Percentiles rank a stretch among this genome's conserved stretches.
phyloP scores from a whole-genome alignment of 257 asterid species.

The Ajuga chamaepitys region DNA sequence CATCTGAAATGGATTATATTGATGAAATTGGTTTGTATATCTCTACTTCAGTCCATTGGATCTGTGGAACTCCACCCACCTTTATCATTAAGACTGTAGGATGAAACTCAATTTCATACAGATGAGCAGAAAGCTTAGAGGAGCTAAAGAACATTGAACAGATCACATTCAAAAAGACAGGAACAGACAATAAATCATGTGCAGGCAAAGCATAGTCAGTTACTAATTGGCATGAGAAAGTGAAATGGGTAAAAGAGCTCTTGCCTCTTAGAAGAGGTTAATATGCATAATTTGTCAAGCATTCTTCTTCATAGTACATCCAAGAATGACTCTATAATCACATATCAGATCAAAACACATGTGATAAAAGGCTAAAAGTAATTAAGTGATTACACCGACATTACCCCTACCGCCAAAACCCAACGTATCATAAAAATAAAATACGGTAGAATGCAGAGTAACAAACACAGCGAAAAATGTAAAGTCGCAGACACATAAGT shows the following conservation, averaged over 20 bases:
- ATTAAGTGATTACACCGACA: background rate
- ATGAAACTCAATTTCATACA: no score
- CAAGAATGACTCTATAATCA: background rate
- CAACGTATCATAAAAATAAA: background rate
- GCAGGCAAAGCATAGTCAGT: background rate
- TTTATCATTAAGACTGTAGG: no score
- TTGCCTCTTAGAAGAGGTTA: background rate
- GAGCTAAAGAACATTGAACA: background rate
- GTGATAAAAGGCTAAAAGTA: background rate
- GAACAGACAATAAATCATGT: background rate
- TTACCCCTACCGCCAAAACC: background rate
- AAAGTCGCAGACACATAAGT: background rate
- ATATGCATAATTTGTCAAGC: background rate
- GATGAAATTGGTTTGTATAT: no score
- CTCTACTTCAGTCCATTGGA: no score
- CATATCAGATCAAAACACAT: background rate
- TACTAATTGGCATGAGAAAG: background rate
- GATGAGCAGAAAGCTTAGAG: background rate
- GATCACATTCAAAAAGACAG: background rate
- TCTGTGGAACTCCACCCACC: no score
- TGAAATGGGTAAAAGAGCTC: background rate
- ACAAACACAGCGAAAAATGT: conserved; percentile 5
- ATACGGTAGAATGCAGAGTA: conserved; percentile 1
- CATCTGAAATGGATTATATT: no score
- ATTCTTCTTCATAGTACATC: background rate